phyloP scores from a whole-genome alignment of 257 asterid species.

The Solanum bulbocastanum region DNA sequence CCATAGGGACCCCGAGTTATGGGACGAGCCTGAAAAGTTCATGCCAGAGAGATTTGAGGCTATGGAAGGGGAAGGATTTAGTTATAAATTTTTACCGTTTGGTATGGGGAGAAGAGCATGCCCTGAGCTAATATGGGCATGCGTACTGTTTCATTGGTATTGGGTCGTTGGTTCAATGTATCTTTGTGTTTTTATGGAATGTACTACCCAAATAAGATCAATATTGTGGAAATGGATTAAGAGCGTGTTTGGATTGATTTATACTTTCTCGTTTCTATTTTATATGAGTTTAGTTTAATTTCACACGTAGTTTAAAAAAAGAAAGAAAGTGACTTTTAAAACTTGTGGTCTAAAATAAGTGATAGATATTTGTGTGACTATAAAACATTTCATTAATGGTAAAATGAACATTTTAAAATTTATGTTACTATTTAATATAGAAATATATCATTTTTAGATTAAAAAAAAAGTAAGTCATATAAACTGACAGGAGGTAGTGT shows the following conservation, averaged over 20 bases:
- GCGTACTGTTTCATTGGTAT: constrained; percentile 25
- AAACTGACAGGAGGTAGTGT: rapidly evolving
- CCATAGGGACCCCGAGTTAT: constrained; percentile 42
- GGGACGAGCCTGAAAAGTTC: constrained; percentile 45
- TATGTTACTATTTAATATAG: no score
- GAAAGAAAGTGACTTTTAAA: no score
- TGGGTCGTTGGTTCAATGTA: constrained; percentile 46
- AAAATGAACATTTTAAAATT: no score
- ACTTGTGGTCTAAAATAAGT: not conserved
- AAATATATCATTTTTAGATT: no score
- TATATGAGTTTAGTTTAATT: no score
- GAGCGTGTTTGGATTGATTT: not conserved
- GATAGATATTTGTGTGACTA: no score
- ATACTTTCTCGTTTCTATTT: no score
- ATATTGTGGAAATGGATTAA: not conserved
- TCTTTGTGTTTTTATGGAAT: not conserved
- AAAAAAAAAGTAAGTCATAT: no score
- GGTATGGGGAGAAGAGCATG: constrained; percentile 57
- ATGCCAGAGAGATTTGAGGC: constrained; percentile 34
- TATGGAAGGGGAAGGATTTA: constrained; percentile 17
- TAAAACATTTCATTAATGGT: not conserved
- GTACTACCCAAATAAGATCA: not conserved
- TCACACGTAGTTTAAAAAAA: not conserved
- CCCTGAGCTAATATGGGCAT: constrained; percentile 35
- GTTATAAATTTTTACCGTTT: constrained; percentile 30